phyloP scores from a whole-genome alignment of 768 basidiomycete species.

The Terana coerulea region DNA sequence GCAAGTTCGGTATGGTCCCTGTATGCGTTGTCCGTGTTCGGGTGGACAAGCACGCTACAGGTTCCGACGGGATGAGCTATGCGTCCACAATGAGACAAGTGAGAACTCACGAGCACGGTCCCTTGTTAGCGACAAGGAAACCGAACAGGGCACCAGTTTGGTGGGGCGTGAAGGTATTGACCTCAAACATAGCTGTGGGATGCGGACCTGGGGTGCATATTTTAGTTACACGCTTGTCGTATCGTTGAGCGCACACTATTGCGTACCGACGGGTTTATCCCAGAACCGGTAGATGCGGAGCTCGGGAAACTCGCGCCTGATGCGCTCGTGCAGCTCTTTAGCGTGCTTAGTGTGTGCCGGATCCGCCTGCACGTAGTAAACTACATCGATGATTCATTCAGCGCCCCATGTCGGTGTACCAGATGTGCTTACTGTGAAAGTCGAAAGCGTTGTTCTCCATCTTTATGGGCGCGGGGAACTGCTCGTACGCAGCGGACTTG shows the following conservation, averaged over 20 bases:
- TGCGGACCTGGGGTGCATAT: slow-evolving; percentile 51
- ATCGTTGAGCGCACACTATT: too few relatives aligned
- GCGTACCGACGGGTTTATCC: slow-evolving; percentile 59
- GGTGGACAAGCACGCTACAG: slow-evolving; percentile 63
- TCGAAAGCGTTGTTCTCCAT: slow-evolving; percentile 60
- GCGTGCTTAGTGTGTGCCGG: slow-evolving; percentile 45
- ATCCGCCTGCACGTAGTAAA: slow-evolving; percentile 56
- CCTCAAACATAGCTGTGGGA: slow-evolving; percentile 69
- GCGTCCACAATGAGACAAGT: too few relatives aligned
- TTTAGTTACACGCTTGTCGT: background rate
- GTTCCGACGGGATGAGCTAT: background rate
- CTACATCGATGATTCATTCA: slow-evolving; percentile 27
- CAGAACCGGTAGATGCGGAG: slow-evolving; percentile 58
- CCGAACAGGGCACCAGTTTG: slow-evolving; percentile 68
- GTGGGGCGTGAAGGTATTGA: slow-evolving; percentile 62
- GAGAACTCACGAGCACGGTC: slow-evolving; percentile 62
- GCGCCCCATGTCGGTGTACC: too few relatives aligned
- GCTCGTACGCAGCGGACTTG: slow-evolving; percentile 48
- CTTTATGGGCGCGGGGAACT: slow-evolving; percentile 53
- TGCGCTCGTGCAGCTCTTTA: slow-evolving; percentile 51
- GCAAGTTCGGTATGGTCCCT: slow-evolving; percentile 61
- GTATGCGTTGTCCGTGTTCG: slow-evolving; percentile 55
- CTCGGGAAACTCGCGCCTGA: slow-evolving; percentile 66
- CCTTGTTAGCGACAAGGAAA: slow-evolving; percentile 64
- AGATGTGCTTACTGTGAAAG: slow-evolving; percentile 55